Evolutionary conservation across 2,329 filamentous ascomycete genomes (phyloP).

Genomic region (Cladosporium sp.): DNA sequence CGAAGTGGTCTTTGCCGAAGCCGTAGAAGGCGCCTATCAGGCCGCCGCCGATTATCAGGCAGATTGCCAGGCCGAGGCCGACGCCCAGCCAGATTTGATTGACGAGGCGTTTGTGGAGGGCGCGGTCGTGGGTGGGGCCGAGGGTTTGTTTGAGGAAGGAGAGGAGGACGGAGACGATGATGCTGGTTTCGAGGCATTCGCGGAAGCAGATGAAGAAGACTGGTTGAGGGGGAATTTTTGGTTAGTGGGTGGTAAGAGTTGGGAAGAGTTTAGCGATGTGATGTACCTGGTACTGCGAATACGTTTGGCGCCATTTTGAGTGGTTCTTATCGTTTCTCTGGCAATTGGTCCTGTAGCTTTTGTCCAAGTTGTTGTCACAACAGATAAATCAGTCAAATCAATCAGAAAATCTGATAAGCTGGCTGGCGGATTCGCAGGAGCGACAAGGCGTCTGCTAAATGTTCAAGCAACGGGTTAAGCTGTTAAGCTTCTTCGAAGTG

Average conservation of each 20-base stretch:
- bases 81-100: constrained; percentile 66
- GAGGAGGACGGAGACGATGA: constrained; percentile 84
- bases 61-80: constrained; percentile 61
- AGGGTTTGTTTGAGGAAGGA: constrained; percentile 83
- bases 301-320: constrained; percentile 62
- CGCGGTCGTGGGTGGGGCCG: constrained; percentile 61
- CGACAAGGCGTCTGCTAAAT: constrained; percentile 12
- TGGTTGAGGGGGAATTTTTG: constrained; percentile 25
- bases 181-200: constrained; percentile 78
- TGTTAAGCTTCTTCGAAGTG: background rate
- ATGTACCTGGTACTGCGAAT: constrained; percentile 66
- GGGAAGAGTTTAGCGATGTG: fast-evolving
- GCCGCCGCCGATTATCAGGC: constrained; percentile 63
- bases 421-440: background rate
- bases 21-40: constrained; percentile 75
- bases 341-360: background rate
- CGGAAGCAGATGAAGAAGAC: constrained; percentile 91
- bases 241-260: background rate
- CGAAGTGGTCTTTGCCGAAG: constrained; percentile 67
- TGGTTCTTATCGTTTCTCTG: background rate
- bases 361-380: background rate
- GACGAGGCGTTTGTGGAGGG: constrained; percentile 58
- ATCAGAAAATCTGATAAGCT: constrained; percentile 3
- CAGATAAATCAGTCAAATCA: background rate
- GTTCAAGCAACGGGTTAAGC: background rate